Evolutionary conservation across 176 grass and related monocot species (phyloP).

Genomic region (Themeda triandra): DNA sequence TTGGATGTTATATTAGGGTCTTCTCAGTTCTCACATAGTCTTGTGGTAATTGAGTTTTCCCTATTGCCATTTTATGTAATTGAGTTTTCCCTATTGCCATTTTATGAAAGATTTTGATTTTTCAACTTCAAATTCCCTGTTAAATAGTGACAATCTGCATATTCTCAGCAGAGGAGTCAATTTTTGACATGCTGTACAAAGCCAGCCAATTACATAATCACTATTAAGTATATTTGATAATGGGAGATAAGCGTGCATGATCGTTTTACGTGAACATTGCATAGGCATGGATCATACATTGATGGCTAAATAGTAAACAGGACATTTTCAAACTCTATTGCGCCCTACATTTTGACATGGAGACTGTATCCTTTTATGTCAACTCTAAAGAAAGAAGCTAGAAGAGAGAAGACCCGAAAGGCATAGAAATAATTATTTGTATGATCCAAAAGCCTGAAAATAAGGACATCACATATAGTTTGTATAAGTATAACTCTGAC

Average conservation of each 20-base stretch:
- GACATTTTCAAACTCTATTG: no score
- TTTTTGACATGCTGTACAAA: background rate
- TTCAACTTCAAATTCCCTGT: background rate
- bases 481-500: background rate
- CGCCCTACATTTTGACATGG: no score
- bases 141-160: background rate
- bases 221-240: background rate
- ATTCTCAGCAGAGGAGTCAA: background rate
- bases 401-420: background rate
- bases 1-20: background rate
- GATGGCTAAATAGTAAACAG: background rate
- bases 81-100: background rate
- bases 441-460: background rate
- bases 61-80: background rate
- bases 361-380: background rate
- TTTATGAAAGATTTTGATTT: background rate
- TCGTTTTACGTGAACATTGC: background rate
- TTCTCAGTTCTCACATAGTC: background rate
- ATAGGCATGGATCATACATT: background rate
- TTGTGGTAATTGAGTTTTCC: background rate
- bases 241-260: background rate
- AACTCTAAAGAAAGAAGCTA: background rate
- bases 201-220: background rate
- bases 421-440: background rate
- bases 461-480: background rate